Evolutionary conservation across 306 rosid genomes (phyloP).

Genomic region (Ochetophila trinervis): DNA sequence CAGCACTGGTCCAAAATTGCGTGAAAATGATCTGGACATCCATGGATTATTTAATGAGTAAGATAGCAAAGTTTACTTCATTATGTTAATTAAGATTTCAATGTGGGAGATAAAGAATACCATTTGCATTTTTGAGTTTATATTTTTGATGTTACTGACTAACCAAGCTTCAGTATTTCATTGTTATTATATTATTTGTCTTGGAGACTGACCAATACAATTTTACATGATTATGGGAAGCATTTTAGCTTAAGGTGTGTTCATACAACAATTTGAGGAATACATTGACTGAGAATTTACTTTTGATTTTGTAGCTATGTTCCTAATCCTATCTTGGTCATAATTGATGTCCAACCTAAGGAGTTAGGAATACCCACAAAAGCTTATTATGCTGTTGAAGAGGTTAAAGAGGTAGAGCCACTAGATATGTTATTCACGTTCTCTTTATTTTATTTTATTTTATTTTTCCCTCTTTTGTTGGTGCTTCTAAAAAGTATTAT

Average conservation of each 20-base stretch:
- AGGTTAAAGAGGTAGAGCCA: conserved; percentile 44
- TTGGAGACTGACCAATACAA: too few relatives aligned
- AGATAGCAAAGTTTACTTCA: conserved; percentile 1
- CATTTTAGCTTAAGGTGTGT: neutral
- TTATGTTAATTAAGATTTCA: neutral
- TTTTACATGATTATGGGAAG: too few relatives aligned
- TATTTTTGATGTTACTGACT: neutral
- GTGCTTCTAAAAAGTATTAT: too few relatives aligned
- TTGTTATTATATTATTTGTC: neutral
- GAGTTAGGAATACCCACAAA: conserved; percentile 96
- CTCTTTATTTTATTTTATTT: too few relatives aligned
- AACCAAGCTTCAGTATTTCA: neutral
- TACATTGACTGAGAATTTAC: neutral
- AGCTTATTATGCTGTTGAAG: conserved; percentile 88
- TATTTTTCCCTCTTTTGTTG: too few relatives aligned
- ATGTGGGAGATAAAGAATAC: neutral
- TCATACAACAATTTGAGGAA: too few relatives aligned
- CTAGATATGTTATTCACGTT: neutral
- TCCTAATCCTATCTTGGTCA: conserved; percentile 83
- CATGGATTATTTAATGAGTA: conserved; percentile 78
- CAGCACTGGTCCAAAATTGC: conserved; percentile 86
- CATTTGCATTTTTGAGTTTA: neutral
- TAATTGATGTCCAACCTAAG: conserved; percentile 88
- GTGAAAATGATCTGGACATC: conserved; percentile 87
- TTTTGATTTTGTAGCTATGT: conserved; percentile 49